A percentile compares a stretch with the other conserved stretches of the same genome.
Conservation (phyloP, 805 yeast genomes). For the Kurtzmaniella cleridarum region DNA sequence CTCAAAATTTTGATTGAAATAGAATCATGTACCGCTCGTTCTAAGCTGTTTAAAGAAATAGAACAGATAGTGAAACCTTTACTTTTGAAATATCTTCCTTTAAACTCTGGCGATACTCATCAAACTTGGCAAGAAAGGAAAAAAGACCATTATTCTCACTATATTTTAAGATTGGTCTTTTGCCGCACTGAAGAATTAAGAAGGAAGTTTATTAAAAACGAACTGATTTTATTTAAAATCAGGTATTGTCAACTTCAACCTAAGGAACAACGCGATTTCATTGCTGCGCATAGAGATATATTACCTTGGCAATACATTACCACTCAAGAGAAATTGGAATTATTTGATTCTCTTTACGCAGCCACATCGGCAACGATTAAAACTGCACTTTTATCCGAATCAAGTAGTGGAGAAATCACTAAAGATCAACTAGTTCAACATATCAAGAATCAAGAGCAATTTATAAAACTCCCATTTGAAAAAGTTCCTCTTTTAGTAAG, state of each 20-base stretch:
- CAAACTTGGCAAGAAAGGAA: constrained; percentile 51
- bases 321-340: constrained; percentile 51
- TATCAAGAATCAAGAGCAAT: constrained; percentile 51
- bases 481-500: constrained; percentile 74
- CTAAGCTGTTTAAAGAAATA: constrained; percentile 58
- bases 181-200: constrained; percentile 83
- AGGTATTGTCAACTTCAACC: constrained; percentile 62
- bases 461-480: constrained; percentile 84
- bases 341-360: constrained; percentile 46
- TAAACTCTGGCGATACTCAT: constrained; percentile 26
- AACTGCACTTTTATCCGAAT: constrained; percentile 28
- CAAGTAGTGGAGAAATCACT: constrained; percentile 9
- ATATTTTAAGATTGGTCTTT: constrained; percentile 79
- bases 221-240: constrained; percentile 65
- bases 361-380: constrained; percentile 46
- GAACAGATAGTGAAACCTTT: constrained; percentile 62
- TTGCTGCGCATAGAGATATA: constrained; percentile 47
- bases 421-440: constrained; percentile 51
- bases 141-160: constrained; percentile 92
- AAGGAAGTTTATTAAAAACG: constrained; percentile 72
- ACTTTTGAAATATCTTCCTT: constrained; percentile 60
- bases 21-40: constrained; percentile 66
- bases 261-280: constrained; percentile 65
- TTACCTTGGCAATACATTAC: constrained; percentile 69
- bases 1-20: constrained; percentile 78